A percentile compares a stretch with the other conserved stretches of the same genome.
Evolutionary conservation across 768 basidiomycete species (phyloP).

Genomic region (Boletus pseudopeckii): DNA sequence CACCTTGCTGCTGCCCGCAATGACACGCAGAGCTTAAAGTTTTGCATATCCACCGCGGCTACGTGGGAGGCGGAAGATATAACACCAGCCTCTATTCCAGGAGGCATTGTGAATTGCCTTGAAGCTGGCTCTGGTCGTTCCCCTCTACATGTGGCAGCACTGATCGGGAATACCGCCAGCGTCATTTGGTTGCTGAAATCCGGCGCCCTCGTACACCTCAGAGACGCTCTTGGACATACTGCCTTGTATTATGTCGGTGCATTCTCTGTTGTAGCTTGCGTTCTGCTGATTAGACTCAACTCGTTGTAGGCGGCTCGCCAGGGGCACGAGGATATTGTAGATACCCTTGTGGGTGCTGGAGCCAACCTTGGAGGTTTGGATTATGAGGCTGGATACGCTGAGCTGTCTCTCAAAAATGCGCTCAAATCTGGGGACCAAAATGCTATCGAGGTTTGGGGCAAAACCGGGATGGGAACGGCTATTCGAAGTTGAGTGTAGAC

Average conservation of each 20-base stretch:
- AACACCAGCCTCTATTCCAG: constrained; percentile 39
- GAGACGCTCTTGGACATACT: constrained; percentile 80
- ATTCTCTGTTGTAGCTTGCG: not conserved
- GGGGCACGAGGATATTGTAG: constrained; percentile 58
- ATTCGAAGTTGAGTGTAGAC: not conserved
- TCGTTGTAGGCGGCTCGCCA: constrained; percentile 66
- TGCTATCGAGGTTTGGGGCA: constrained; percentile 52
- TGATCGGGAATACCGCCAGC: constrained; percentile 54
- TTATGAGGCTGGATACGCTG: constrained; percentile 52
- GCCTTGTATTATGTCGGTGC: constrained; percentile 72
- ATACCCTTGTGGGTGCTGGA: constrained; percentile 65
- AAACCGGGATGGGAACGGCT: constrained; percentile 40
- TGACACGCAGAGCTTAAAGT: constrained; percentile 58
- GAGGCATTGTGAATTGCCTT: constrained; percentile 70
- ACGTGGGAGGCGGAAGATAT: constrained; percentile 24
- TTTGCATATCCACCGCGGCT: constrained; percentile 46
- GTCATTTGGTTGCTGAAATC: constrained; percentile 54
- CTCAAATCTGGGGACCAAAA: constrained; percentile 39
- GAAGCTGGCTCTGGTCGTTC: constrained; percentile 70
- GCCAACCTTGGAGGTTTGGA: constrained; percentile 71
- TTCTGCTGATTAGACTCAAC: constrained; percentile 1
- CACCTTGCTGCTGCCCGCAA: constrained; percentile 75
- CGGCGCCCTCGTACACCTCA: constrained; percentile 78
- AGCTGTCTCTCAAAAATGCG: constrained; percentile 42
- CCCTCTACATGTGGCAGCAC: constrained; percentile 74